Percentiles rank a stretch among this genome's conserved stretches.
These are phyloP conservation scores for Rhizopogon rudus DNA, from an alignment of 768 basidiomycete genomes.

Conservation along the genomic window DNA sequence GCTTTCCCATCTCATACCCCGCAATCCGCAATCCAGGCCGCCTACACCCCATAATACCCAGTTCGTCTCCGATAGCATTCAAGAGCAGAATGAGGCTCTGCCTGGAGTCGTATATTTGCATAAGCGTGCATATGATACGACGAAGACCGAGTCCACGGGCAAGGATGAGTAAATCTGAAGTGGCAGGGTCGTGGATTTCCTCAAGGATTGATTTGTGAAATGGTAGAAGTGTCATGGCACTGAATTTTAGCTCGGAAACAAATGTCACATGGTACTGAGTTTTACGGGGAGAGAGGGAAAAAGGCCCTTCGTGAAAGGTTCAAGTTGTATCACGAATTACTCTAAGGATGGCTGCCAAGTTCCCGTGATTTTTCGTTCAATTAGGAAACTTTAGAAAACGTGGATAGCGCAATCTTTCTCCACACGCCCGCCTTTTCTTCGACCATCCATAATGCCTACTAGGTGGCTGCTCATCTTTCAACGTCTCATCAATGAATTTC, in stretches of 20 bases:
- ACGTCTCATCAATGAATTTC: too few relatives aligned
- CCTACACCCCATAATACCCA: slow-evolving; percentile 88
- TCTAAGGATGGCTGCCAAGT: too few relatives aligned
- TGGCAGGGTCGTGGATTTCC: slow-evolving; percentile 68
- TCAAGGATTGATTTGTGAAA: slow-evolving; percentile 68
- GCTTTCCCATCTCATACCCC: slow-evolving; percentile 72
- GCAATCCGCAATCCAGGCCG: slow-evolving; percentile 82
- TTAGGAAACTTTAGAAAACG: too few relatives aligned
- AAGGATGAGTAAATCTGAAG: slow-evolving; percentile 69
- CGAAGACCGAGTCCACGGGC: slow-evolving; percentile 91
- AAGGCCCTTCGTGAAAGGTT: too few relatives aligned
- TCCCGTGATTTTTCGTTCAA: too few relatives aligned
- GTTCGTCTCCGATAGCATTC: slow-evolving; percentile 87
- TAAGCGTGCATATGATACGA: slow-evolving; percentile 74
- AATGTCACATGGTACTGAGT: too few relatives aligned
- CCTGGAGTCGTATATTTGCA: slow-evolving; percentile 90
- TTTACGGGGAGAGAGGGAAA: too few relatives aligned
- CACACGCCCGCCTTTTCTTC: too few relatives aligned
- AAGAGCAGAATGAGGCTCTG: slow-evolving; percentile 82
- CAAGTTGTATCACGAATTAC: too few relatives aligned
- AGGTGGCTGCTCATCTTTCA: too few relatives aligned
- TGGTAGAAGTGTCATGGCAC: slow-evolving; percentile 35
- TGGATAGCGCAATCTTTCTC: too few relatives aligned
- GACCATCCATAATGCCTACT: too few relatives aligned
- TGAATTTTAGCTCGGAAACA: neutral